These are phyloP conservation scores for Tricholoma sp. DNA, from an alignment of 768 basidiomycete genomes.

Conservation along the genomic window DNA sequence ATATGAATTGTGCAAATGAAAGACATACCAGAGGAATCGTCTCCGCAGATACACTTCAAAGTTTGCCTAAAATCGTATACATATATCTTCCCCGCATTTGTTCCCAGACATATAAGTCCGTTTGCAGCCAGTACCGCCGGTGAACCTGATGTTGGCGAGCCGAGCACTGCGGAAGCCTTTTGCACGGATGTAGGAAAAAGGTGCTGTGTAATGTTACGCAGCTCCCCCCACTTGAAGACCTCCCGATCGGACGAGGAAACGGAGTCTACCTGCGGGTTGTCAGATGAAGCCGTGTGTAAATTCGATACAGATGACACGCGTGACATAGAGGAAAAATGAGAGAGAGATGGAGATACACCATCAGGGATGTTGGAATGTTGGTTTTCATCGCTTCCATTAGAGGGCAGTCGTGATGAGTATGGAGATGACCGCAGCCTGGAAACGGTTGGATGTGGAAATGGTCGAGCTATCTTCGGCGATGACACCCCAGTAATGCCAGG, in stretches of 20 bases:
- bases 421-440: conserved; percentile 77
- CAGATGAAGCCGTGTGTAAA: conserved; percentile 26
- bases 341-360: conserved; percentile 49
- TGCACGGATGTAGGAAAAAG: conserved; percentile 48
- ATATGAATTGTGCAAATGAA: not conserved
- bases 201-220: conserved; percentile 54
- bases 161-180: conserved; percentile 61
- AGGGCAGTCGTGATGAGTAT: conserved; percentile 37
- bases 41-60: conserved; percentile 74
- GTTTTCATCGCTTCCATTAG: conserved; percentile 36
- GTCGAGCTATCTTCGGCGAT: conserved; percentile 37
- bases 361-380: conserved; percentile 38
- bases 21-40: conserved; percentile 52
- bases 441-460: conserved; percentile 68
- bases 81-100: conserved; percentile 67
- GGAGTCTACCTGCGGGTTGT: conserved; percentile 17
- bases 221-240: conserved; percentile 72
- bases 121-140: conserved; percentile 84
- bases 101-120: conserved; percentile 88
- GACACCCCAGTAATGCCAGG: conserved; percentile 27
- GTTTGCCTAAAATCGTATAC: conserved; percentile 93
- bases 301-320: conserved; percentile 60
- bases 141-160: conserved; percentile 48
- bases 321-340: conserved; percentile 69
- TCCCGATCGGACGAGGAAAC: conserved; percentile 34